Conservation (phyloP, 2,329 filamentous ascomycete species). For the Claviceps paspali region DNA sequence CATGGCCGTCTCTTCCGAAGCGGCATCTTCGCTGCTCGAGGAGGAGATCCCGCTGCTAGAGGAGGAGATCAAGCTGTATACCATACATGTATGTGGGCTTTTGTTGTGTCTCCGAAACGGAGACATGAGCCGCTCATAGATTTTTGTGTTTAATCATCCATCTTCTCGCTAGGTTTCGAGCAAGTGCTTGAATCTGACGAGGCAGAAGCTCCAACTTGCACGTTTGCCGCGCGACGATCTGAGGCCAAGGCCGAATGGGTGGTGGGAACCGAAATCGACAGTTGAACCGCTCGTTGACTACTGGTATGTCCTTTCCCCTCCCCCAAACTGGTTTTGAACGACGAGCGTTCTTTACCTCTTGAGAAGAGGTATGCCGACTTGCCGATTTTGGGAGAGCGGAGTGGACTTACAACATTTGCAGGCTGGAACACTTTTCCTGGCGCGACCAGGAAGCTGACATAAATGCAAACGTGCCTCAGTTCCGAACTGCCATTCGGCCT, state of each 20-base stretch:
- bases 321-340: not conserved
- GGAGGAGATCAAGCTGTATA: constrained; percentile 38
- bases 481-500: constrained; percentile 37
- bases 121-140: not conserved
- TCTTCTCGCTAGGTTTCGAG: constrained; percentile 39
- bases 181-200: constrained; percentile 51
- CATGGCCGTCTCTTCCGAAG: constrained; percentile 7
- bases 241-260: constrained; percentile 30
- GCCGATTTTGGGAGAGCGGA: too few species aligned
- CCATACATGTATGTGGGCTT: constrained; percentile 42
- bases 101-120: too few species aligned
- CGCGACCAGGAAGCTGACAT: constrained; percentile 40
- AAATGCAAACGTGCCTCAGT: constrained; percentile 47
- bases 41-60: constrained; percentile 22
- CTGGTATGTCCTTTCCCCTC: constrained; percentile 30
- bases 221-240: constrained; percentile 45
- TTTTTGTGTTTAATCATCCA: not conserved
- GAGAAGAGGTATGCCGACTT: too few species aligned
- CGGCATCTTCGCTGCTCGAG: constrained; percentile 10
- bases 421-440: constrained; percentile 54
- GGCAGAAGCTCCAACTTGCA: constrained; percentile 51
- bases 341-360: not conserved
- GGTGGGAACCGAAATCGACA: constrained; percentile 44
- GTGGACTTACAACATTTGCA: constrained; percentile 18
- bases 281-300: constrained; percentile 52